Conservation (phyloP, 257 asterid species). For the Perilla frutescens region DNA sequence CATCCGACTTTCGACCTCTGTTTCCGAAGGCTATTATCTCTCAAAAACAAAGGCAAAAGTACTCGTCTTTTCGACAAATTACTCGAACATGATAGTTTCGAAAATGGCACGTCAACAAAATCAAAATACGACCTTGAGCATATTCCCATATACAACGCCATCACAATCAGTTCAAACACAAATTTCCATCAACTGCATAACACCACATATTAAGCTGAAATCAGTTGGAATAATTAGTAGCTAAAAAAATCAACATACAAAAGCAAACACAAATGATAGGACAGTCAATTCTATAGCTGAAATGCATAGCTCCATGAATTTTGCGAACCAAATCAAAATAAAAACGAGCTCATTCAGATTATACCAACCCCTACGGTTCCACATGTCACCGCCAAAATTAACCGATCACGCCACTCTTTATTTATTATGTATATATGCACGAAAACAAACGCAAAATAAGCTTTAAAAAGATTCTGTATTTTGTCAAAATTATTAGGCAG, state of each 20-base stretch:
- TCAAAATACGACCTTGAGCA: slow-evolving; percentile 59
- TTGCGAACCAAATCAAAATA: background rate
- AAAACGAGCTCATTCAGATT: slow-evolving; percentile 18
- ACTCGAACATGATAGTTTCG: slow-evolving; percentile 30
- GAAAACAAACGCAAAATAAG: background rate
- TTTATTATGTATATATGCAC: background rate
- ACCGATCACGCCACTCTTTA: slow-evolving; percentile 17
- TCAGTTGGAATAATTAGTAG: slow-evolving; percentile 1
- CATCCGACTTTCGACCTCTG: slow-evolving; percentile 41
- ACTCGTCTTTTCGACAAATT: slow-evolving; percentile 45
- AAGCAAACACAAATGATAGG: background rate
- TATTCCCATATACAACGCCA: slow-evolving; percentile 64
- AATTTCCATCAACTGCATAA: slow-evolving; percentile 38
- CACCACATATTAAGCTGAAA: slow-evolving; percentile 3
- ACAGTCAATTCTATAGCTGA: background rate
- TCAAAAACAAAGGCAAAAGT: slow-evolving; percentile 35
- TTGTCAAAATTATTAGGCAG: slow-evolving; percentile 3
- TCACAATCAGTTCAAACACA: slow-evolving; percentile 31
- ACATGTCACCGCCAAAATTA: slow-evolving; percentile 10
- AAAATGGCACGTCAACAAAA: slow-evolving; percentile 48
- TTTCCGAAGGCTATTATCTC: slow-evolving; percentile 24
- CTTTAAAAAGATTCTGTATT: background rate
- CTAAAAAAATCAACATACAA: background rate
- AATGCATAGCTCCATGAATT: slow-evolving; percentile 15
- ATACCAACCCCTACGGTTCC: background rate